Conservation (phyloP, 2,329 filamentous ascomycete genomes). For the Cladorrhinum sp. region DNA sequence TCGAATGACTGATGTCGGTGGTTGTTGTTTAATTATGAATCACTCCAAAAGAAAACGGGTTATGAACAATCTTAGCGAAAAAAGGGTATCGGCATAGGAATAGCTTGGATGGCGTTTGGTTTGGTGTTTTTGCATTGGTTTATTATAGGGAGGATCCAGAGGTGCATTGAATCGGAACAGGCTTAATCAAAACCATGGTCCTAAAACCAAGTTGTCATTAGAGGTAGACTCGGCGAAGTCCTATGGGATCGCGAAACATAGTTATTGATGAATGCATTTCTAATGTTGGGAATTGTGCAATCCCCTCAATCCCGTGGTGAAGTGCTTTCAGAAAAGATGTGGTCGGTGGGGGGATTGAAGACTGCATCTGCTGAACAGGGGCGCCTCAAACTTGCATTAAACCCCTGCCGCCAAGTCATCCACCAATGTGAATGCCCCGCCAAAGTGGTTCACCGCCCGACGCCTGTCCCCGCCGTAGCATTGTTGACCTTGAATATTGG, state of each 20-base stretch:
- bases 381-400: neutral
- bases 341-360: neutral
- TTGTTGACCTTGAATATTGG: neutral
- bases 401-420: slow-evolving; percentile 1
- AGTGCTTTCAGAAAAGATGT: neutral
- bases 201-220: neutral
- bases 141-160: slow-evolving; percentile 24
- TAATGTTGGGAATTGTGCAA: neutral
- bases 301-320: too few species aligned
- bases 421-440: slow-evolving; percentile 6
- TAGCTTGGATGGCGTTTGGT: slow-evolving; percentile 10
- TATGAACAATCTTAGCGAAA: neutral
- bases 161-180: neutral
- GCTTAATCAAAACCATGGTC: neutral
- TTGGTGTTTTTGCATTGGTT: slow-evolving; percentile 1
- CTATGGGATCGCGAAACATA: slow-evolving; percentile 7
- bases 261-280: slow-evolving; percentile 4
- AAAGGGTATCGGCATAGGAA: neutral
- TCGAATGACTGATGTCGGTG: neutral
- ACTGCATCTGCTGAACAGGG: neutral
- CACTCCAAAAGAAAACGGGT: neutral
- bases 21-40: neutral
- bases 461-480: neutral
- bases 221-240: slow-evolving; percentile 6
- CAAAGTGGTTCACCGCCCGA: neutral